Conservation (phyloP, 176 grass and related monocot genomes). For the Aegilops bicornis region DNA sequence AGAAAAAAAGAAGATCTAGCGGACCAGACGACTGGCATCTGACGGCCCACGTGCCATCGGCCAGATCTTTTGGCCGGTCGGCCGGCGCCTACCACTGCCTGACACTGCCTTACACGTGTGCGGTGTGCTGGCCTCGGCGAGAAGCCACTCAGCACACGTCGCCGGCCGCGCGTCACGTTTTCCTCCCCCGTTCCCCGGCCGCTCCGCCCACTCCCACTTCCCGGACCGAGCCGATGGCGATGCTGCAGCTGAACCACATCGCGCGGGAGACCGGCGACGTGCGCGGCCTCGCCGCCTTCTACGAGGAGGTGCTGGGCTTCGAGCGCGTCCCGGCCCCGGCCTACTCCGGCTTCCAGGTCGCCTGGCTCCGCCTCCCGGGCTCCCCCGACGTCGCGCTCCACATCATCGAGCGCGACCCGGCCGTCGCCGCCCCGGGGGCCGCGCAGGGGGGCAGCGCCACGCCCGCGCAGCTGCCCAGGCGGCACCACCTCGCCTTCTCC, state of each 20-base stretch:
- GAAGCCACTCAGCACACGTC: background rate
- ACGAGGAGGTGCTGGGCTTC: constrained; percentile 85
- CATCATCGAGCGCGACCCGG: constrained; percentile 79
- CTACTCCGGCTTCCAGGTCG: constrained; percentile 58
- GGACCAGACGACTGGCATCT: no score
- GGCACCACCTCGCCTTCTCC: constrained; percentile 77
- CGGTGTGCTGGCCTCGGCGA: background rate
- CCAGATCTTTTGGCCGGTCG: no score
- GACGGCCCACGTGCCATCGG: no score
- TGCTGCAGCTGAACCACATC: constrained; percentile 78
- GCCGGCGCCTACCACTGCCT: no score
- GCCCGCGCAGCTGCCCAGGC: constrained; percentile 44
- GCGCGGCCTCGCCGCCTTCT: constrained; percentile 79
- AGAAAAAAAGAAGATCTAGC: no score
- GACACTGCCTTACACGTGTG: no score
- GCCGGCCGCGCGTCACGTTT: background rate
- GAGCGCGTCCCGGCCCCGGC: constrained; percentile 50
- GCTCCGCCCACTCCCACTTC: no score
- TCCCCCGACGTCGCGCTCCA: constrained; percentile 60
- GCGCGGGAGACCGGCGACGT: constrained; percentile 82
- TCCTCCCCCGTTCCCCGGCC: background rate
- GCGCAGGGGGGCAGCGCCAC: no score
- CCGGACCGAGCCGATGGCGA: constrained; percentile 36
- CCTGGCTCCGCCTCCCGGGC: constrained; percentile 64
- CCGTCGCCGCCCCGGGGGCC: no score